Evolutionary conservation across 257 asterid species (phyloP), one percentile per base, ranked within the genome.

Genomic region (Prunella vulgaris): DNA sequence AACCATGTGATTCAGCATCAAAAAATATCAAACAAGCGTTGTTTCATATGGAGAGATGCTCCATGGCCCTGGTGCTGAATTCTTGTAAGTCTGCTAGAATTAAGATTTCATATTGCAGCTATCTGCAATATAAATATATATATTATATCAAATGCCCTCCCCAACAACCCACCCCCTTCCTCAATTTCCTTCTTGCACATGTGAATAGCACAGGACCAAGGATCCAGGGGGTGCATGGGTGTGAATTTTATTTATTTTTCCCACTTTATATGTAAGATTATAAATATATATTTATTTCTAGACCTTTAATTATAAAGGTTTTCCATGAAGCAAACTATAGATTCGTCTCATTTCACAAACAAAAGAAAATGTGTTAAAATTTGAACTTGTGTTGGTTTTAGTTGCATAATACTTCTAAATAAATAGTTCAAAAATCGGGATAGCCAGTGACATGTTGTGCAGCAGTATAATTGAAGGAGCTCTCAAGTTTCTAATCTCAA

Each of bases 1-100:
- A 37, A 7, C 25, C 66, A 40, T 51, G 59, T 58, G 67, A 62
- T 66, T 33, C 69, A 46, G 53, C 60, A 37, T 54, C 65, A 53
- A 76, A 74, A n/a, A 40, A 35, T 70, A 21, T 66, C 24, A 21
- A 74, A 60, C 52, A 10, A 62, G 64, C 97, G 81, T 59, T 52
- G 81, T 83, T 71, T 84, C 75, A 77, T 80, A 22, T 90, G 98
- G 98, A 90, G 80, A 71, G 94, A 93, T 79, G 96, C 96, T 66
- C 63, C 81, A 49, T 93, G 97, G 98, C 96, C 98, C 48, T 93
- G 97, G 98, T 78, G 92, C 87, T 93, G 84, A 86, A 63, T 68
- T 52, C 49, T 12, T 44, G 69, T 67, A 27, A 64, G 75, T 63
- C 7, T 42, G 14, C 60, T 58, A 42, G 44, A 12, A 51, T 48